Conservation (phyloP, 768 basidiomycete genomes). For the Tulasnella sp. region DNA sequence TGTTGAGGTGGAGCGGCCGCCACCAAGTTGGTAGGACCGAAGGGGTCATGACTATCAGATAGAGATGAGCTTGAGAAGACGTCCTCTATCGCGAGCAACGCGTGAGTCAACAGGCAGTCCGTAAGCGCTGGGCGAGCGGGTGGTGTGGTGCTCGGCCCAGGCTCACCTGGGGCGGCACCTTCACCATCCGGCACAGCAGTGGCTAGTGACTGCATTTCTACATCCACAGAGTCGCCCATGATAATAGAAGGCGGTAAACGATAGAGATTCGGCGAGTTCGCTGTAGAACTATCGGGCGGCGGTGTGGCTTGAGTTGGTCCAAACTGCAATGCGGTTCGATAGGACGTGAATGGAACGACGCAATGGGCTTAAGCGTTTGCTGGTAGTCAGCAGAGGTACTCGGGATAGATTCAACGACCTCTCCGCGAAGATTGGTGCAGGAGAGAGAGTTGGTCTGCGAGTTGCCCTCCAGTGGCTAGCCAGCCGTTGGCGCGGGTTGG, state of each 20-base stretch:
- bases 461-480: neutral
- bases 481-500: neutral
- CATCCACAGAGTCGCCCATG: neutral
- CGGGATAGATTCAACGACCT: neutral
- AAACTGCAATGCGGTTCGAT: neutral
- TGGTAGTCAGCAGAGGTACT: neutral
- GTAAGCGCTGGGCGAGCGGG: neutral
- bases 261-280: neutral
- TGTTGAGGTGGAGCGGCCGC: constrained; percentile 53
- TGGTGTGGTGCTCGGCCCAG: neutral
- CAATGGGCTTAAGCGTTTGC: neutral
- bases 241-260: neutral
- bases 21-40: constrained; percentile 49
- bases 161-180: neutral
- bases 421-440: neutral
- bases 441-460: neutral
- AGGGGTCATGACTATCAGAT: constrained; percentile 49
- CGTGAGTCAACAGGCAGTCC: neutral
- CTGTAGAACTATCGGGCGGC: neutral
- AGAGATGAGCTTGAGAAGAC: constrained; percentile 38
- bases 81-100: neutral
- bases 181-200: neutral
- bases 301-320: neutral
- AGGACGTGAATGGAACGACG: neutral
- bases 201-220: neutral